These are phyloP conservation scores for Chenopodium quinoa DNA, from an alignment of 148 eudicot species.

Conservation along the genomic window DNA sequence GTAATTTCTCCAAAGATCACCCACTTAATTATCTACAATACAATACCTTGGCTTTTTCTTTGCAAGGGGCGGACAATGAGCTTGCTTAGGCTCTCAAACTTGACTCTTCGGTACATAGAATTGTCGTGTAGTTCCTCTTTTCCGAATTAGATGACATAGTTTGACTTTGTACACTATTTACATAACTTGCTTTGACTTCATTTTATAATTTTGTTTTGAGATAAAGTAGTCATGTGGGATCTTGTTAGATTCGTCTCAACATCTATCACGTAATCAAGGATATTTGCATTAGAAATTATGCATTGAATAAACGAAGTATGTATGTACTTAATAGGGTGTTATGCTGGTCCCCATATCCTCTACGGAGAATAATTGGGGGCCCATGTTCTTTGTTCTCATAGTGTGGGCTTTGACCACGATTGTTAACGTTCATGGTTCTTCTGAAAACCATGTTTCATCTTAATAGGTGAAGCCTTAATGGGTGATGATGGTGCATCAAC, in stretches of 20 bases:
- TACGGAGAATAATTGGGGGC: constrained; percentile 27
- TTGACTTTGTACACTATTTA: too few species aligned
- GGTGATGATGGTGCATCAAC: constrained; percentile 32
- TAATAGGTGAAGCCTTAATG: constrained; percentile 26
- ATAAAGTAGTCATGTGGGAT: too few species aligned
- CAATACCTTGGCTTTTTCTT: constrained; percentile 31
- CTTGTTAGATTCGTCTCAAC: too few species aligned
- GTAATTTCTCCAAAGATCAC: constrained; percentile 15
- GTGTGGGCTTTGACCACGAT: constrained; percentile 25
- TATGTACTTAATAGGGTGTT: constrained; percentile 32
- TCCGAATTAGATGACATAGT: too few species aligned
- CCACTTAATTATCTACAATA: constrained; percentile 31
- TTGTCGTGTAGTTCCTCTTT: constrained; percentile 19
- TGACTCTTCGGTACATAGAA: constrained; percentile 24
- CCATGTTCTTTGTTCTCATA: constrained; percentile 12
- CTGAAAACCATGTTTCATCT: constrained; percentile 22
- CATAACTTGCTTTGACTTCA: too few species aligned
- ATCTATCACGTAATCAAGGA: too few species aligned
- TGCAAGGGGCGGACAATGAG: constrained; percentile 36
- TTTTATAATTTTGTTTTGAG: too few species aligned
- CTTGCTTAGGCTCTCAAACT: constrained; percentile 32
- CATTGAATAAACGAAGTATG: too few species aligned
- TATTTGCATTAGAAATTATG: too few species aligned
- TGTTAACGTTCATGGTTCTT: constrained; percentile 32
- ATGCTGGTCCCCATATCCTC: constrained; percentile 33